phyloP scores from a whole-genome alignment of 306 rosid genomes.

The Gastrolobium villosum region DNA sequence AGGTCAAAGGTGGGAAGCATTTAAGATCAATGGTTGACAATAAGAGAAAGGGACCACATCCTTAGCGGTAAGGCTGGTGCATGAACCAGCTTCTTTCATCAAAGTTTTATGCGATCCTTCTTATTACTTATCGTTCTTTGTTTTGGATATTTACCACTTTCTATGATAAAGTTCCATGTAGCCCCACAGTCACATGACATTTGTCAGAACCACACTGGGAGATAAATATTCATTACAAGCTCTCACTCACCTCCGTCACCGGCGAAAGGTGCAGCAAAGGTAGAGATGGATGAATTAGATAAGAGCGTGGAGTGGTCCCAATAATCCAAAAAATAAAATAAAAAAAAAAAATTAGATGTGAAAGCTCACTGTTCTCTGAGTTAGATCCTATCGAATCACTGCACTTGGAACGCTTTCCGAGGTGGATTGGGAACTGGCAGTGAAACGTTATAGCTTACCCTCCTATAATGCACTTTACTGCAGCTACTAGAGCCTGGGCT shows the following conservation, averaged over 20 bases:
- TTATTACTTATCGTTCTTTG: conserved; percentile 49
- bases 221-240: conserved; percentile 23
- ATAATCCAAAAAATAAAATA: conserved; percentile 14
- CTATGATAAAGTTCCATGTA: conserved; percentile 50
- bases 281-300: conserved; percentile 44
- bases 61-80: conserved; percentile 39
- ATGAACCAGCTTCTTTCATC: conserved; percentile 54
- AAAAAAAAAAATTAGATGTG: no score
- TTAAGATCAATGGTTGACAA: conserved; percentile 48
- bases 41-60: conserved; percentile 49
- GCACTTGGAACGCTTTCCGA: conserved; percentile 56
- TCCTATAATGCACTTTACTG: background rate
- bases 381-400: conserved; percentile 34
- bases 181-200: conserved; percentile 84
- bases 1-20: conserved; percentile 54
- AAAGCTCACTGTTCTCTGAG: no score
- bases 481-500: background rate
- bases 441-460: conserved; percentile 11
- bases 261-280: conserved; percentile 43
- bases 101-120: conserved; percentile 36
- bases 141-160: conserved; percentile 47
- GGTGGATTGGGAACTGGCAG: conserved; percentile 57
- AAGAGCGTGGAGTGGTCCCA: conserved; percentile 52
- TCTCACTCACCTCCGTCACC: conserved; percentile 24
- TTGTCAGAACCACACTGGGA: conserved; percentile 63